These are phyloP conservation scores for Cryptococcus sp. DNA, from an alignment of 1,284 basidiomycete genomes.

Conservation along the genomic window DNA sequence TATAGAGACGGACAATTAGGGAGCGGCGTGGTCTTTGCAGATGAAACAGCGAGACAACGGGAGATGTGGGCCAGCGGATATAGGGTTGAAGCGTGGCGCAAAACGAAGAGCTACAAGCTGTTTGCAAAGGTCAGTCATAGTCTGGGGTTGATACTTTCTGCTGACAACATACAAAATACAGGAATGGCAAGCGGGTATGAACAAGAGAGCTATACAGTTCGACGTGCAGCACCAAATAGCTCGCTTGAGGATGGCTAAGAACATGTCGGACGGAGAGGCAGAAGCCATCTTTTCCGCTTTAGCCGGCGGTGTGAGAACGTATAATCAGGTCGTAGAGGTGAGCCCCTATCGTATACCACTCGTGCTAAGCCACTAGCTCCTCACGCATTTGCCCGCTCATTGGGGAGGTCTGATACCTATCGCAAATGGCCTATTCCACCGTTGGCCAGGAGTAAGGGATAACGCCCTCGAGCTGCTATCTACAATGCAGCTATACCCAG, in stretches of 20 bases:
- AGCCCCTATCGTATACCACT: conserved; percentile 27
- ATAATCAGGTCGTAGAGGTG: conserved; percentile 89
- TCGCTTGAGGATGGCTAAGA: conserved; percentile 64
- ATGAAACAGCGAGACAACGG: conserved; percentile 61
- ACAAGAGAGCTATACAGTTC: conserved; percentile 62
- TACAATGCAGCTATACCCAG: conserved; percentile 71
- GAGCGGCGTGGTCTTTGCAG: conserved; percentile 67
- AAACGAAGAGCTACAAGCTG: conserved; percentile 66
- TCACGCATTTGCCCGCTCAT: conserved; percentile 74
- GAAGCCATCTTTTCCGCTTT: conserved; percentile 74
- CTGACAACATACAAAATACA: conserved; percentile 39
- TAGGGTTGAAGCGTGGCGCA: conserved; percentile 77
- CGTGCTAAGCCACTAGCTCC: conserved; percentile 59
- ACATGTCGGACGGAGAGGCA: conserved; percentile 65
- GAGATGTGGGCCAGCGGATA: conserved; percentile 69
- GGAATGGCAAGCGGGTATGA: conserved; percentile 60
- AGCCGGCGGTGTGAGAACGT: conserved; percentile 66
- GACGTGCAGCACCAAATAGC: conserved; percentile 73
- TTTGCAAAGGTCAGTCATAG: conserved; percentile 59
- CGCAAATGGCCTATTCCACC: conserved; percentile 87
- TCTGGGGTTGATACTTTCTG: neutral
- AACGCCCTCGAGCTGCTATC: conserved; percentile 80
- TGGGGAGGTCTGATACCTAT: conserved; percentile 80
- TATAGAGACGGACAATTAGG: conserved; percentile 59
- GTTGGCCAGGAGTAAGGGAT: conserved; percentile 70